These are phyloP conservation scores for Mycena indigotica DNA, from an alignment of 768 basidiomycete species.

Conservation along the genomic window DNA sequence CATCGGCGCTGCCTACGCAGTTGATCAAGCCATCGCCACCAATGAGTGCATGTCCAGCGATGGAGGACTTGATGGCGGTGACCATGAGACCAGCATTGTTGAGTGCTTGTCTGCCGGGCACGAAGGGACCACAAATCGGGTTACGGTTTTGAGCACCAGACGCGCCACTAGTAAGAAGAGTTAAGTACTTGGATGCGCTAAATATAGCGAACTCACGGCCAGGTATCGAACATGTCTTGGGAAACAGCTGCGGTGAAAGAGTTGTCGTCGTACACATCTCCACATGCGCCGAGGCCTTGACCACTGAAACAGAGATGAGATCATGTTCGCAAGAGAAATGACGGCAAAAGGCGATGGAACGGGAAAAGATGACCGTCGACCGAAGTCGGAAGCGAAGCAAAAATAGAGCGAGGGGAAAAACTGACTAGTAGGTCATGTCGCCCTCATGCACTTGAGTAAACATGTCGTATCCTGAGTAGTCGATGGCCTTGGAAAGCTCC, in stretches of 20 bases:
- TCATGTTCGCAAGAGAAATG: background rate
- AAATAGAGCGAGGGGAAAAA: conserved; percentile 1
- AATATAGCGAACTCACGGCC: conserved; percentile 6
- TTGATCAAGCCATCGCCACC: conserved; percentile 34
- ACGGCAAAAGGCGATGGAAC: background rate
- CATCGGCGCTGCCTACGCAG: conserved; percentile 18
- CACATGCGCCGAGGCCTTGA: conserved; percentile 34
- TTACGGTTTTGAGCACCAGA: conserved; percentile 18
- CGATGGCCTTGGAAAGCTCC: conserved; percentile 31
- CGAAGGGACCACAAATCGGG: conserved; percentile 35
- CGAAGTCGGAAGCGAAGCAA: background rate
- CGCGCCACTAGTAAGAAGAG: background rate
- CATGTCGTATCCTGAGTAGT: conserved; percentile 27
- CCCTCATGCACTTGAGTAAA: conserved; percentile 29
- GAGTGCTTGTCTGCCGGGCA: conserved; percentile 28
- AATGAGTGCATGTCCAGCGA: conserved; percentile 23
- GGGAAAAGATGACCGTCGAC: background rate
- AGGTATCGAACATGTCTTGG: conserved; percentile 28
- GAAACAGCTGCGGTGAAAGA: conserved; percentile 35
- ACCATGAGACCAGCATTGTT: conserved; percentile 24
- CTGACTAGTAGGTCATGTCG: conserved; percentile 37
- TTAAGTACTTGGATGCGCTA: background rate
- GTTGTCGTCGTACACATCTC: conserved; percentile 34
- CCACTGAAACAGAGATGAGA: conserved; percentile 21
- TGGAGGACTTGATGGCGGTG: conserved; percentile 23